Conservation (phyloP, 2,329 filamentous ascomycete genomes). For the Aspergillus sp. region DNA sequence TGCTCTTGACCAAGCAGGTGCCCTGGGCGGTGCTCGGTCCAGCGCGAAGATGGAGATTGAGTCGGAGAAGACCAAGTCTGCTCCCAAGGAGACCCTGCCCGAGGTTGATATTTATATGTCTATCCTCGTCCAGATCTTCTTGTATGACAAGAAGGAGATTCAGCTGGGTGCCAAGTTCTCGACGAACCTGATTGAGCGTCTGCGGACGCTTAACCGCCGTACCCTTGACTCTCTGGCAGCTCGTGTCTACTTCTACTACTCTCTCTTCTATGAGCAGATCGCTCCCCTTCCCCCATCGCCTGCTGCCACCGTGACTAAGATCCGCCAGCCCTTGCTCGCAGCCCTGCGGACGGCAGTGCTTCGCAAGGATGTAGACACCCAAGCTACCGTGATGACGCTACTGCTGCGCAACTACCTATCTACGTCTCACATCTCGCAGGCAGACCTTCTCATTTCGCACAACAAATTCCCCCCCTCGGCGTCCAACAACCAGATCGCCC, state of each 20-base stretch:
- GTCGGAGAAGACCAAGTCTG: slow-evolving; percentile 65
- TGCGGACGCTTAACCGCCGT: slow-evolving; percentile 86
- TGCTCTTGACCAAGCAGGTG: slow-evolving; percentile 67
- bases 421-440: slow-evolving; percentile 95
- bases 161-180: slow-evolving; percentile 84
- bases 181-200: slow-evolving; percentile 74
- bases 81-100: slow-evolving; percentile 73
- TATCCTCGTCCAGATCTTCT: slow-evolving; percentile 81
- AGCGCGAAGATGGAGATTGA: slow-evolving; percentile 74
- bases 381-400: slow-evolving; percentile 91
- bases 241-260: slow-evolving; percentile 98
- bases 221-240: slow-evolving; percentile 92
- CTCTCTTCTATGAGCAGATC: slow-evolving; percentile 90
- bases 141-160: slow-evolving; percentile 81
- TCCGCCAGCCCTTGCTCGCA: slow-evolving; percentile 81
- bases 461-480: slow-evolving; percentile 93
- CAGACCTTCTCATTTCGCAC: slow-evolving; percentile 91
- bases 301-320: slow-evolving; percentile 80
- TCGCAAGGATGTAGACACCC: slow-evolving; percentile 95
- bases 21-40: slow-evolving; percentile 60
- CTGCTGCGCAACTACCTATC: slow-evolving; percentile 93
- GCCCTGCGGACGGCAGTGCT: slow-evolving; percentile 93
- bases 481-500: slow-evolving; percentile 95
- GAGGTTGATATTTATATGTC: slow-evolving; percentile 88
- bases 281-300: slow-evolving; percentile 84